These are phyloP conservation scores for Russula compacta DNA, from an alignment of 768 basidiomycete genomes.

Conservation along the genomic window DNA sequence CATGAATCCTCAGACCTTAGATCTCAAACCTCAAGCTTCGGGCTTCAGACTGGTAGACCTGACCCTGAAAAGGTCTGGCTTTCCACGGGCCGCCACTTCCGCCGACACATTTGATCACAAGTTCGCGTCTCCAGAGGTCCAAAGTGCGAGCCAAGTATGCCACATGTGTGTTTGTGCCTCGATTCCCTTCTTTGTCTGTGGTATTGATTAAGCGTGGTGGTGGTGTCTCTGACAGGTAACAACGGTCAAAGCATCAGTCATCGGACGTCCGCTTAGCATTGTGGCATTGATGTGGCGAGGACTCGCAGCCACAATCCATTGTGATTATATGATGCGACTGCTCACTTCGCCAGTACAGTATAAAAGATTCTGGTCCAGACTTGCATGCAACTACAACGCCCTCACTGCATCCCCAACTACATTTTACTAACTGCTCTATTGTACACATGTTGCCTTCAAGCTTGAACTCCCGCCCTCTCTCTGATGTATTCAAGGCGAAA, in stretches of 20 bases:
- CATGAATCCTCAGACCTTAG: too few species aligned
- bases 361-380: background rate
- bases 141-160: background rate
- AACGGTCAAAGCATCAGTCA: background rate
- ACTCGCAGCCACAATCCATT: background rate
- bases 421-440: background rate
- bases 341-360: background rate
- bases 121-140: background rate
- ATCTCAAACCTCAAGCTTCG: too few species aligned
- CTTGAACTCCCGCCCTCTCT: background rate
- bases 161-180: background rate
- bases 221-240: too few species aligned
- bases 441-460: background rate
- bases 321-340: background rate
- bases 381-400: background rate
- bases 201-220: background rate
- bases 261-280: background rate
- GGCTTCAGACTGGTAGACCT: too few species aligned
- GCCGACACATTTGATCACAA: too few species aligned
- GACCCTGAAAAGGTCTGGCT: background rate
- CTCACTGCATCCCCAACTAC: background rate
- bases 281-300: background rate
- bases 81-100: background rate
- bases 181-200: background rate
- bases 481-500: conserved; percentile 4